phyloP scores from a whole-genome alignment of 2,329 filamentous ascomycete species.

The Penicillium sp. region DNA sequence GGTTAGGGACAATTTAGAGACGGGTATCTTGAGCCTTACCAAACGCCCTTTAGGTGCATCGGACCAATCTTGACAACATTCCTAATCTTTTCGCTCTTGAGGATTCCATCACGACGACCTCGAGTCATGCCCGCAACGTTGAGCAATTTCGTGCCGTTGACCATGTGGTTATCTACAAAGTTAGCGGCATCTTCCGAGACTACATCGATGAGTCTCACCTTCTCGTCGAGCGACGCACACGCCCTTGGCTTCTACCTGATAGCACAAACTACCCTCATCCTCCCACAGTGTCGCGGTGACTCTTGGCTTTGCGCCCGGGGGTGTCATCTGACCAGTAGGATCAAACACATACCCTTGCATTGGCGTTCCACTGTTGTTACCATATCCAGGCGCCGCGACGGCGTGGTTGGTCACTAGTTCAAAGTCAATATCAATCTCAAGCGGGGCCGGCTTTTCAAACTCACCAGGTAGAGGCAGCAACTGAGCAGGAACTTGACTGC shows the following conservation, averaged over 20 bases:
- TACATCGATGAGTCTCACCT: constrained; percentile 60
- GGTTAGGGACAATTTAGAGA: constrained; percentile 23
- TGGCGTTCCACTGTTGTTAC: constrained; percentile 45
- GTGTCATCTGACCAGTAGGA: constrained; percentile 88
- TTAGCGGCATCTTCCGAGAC: not conserved
- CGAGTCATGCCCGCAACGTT: constrained; percentile 99
- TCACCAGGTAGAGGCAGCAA: constrained; percentile 68
- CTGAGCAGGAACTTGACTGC: constrained; percentile 67
- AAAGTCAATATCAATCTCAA: constrained; percentile 15
- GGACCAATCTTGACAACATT: constrained; percentile 99
- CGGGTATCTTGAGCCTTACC: constrained; percentile 62
- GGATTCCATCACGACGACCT: constrained; percentile 89
- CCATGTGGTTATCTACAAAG: constrained; percentile 89
- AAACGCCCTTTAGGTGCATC: constrained; percentile 98
- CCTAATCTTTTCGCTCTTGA: constrained; percentile 96
- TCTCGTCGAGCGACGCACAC: constrained; percentile 94
- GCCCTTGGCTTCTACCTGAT: constrained; percentile 94
- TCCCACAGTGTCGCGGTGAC: constrained; percentile 98
- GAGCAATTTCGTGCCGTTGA: constrained; percentile 95
- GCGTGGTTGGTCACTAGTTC: constrained; percentile 43
- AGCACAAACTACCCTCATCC: constrained; percentile 96
- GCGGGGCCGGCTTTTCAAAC: constrained; percentile 15
- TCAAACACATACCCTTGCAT: constrained; percentile 66
- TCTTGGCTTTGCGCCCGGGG: constrained; percentile 91
- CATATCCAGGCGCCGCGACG: constrained; percentile 44